Percentiles rank a stretch among this genome's conserved stretches.
Conservation (phyloP, 768 basidiomycete species). For the Tephrocybe rancida region DNA sequence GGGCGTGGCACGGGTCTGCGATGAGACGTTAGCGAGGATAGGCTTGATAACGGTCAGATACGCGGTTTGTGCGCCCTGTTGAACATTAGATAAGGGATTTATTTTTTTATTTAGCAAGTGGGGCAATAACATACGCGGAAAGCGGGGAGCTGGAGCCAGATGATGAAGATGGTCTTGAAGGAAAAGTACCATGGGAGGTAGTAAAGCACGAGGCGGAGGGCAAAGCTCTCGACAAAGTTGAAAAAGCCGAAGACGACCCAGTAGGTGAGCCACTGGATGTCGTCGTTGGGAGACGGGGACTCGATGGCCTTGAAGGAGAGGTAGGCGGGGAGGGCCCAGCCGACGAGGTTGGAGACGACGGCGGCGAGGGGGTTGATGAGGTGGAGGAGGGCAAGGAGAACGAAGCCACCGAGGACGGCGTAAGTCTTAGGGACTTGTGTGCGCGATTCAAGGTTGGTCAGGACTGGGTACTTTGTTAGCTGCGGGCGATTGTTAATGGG, state of each 20-base stretch:
- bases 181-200: conserved; percentile 95
- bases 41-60: conserved; percentile 83
- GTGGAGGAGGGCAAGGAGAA: conserved; percentile 73
- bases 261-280: conserved; percentile 97
- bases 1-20: conserved; percentile 42
- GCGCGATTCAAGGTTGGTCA: conserved; percentile 84
- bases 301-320: conserved; percentile 96
- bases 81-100: conserved; percentile 12
- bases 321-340: conserved; percentile 93
- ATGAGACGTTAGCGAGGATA: conserved; percentile 65
- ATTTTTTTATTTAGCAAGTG: conserved; percentile 18
- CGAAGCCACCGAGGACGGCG: conserved; percentile 72
- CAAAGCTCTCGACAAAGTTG: conserved; percentile 90
- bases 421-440: conserved; percentile 95
- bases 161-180: conserved; percentile 87
- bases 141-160: conserved; percentile 89
- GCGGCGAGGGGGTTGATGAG: conserved; percentile 90
- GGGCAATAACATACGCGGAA: conserved; percentile 66
- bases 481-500: conserved; percentile 27
- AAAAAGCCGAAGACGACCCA: conserved; percentile 95
- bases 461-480: conserved; percentile 85
- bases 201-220: conserved; percentile 82
- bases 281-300: conserved; percentile 77
- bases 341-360: conserved; percentile 92
- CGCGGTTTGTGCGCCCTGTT: conserved; percentile 82